These are phyloP conservation scores for Uronychia binucleata DNA, from an alignment of 73 alveolate genomes.

Conservation along the genomic window DNA sequence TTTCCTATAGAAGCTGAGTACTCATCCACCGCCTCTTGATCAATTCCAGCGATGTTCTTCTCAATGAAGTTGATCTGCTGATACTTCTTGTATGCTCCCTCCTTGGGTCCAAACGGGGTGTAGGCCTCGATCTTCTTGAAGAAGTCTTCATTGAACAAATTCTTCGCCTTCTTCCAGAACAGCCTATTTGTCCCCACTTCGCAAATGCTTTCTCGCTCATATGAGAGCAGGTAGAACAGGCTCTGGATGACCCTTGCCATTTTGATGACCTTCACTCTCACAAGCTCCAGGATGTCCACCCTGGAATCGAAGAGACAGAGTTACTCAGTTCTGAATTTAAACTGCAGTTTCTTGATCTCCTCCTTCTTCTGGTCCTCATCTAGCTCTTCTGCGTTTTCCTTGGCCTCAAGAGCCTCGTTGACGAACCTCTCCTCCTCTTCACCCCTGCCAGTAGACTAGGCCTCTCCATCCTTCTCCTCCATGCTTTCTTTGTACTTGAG, in stretches of 20 bases:
- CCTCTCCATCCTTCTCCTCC: constrained; percentile 52
- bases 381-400: constrained; percentile 47
- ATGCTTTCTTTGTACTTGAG: constrained; percentile 68
- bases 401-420: constrained; percentile 2
- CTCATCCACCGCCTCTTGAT: constrained; percentile 57
- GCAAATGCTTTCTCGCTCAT: constrained; percentile 53
- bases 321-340: constrained; percentile 8
- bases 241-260: constrained; percentile 39
- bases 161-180: constrained; percentile 62
- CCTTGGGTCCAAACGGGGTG: constrained; percentile 55
- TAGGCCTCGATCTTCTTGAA: constrained; percentile 21
- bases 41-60: constrained; percentile 25
- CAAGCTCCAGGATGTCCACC: constrained; percentile 26
- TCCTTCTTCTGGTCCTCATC: constrained; percentile 31
- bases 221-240: constrained; percentile 37
- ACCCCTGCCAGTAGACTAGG: constrained; percentile 41
- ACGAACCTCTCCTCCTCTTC: constrained; percentile 59
- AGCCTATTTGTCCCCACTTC: constrained; percentile 54
- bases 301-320: constrained; percentile 31
- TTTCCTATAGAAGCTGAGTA: constrained; percentile 48
- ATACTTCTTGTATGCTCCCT: constrained; percentile 32
- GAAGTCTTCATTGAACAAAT: constrained; percentile 31
- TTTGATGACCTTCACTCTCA: constrained; percentile 33
- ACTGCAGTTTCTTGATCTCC: constrained; percentile 18
- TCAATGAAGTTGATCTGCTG: constrained; percentile 43